A percentile compares a stretch with the other conserved stretches of the same genome.
Conservation (phyloP, 2,329 filamentous ascomycete genomes). For the Huntiella decipiens region DNA sequence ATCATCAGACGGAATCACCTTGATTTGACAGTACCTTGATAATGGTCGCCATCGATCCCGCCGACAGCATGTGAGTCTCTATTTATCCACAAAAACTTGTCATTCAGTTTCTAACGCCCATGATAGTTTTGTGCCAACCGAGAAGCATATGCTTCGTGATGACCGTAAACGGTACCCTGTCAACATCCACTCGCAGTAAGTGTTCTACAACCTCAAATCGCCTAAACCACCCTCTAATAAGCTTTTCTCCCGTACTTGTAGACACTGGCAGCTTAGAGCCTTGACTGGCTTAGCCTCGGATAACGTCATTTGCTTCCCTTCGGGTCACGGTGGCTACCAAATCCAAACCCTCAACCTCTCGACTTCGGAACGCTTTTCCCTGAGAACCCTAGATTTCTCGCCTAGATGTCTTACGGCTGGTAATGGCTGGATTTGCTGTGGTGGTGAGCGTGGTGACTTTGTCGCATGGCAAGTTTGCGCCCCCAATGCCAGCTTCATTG, state of each 20-base stretch:
- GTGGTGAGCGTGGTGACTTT: slow-evolving; percentile 76
- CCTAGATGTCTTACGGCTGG: slow-evolving; percentile 79
- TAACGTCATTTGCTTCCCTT: slow-evolving; percentile 70
- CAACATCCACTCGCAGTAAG: slow-evolving; percentile 45
- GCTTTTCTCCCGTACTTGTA: slow-evolving; percentile 18
- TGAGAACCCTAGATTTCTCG: slow-evolving; percentile 46
- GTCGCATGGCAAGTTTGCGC: slow-evolving; percentile 47
- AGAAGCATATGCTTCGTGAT: slow-evolving; percentile 39
- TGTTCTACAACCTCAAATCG: neutral
- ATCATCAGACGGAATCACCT: too few relatives aligned
- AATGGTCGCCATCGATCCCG: slow-evolving; percentile 26
- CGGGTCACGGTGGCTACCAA: slow-evolving; percentile 44
- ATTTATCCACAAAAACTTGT: slow-evolving; percentile 2
- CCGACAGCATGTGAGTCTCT: slow-evolving; percentile 8
- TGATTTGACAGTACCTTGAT: neutral
- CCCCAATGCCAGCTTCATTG: neutral
- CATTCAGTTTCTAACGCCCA: slow-evolving; percentile 29
- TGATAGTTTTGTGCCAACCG: slow-evolving; percentile 28
- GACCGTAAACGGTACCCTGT: slow-evolving; percentile 50
- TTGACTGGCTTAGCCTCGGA: slow-evolving; percentile 66
- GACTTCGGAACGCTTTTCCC: slow-evolving; percentile 27
- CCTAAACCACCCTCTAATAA: slow-evolving; percentile 11
- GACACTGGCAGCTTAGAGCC: slow-evolving; percentile 78
- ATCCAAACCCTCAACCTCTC: slow-evolving; percentile 54
- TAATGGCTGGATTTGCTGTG: slow-evolving; percentile 77